phyloP scores from a whole-genome alignment of 164 flowering plant genomes.

The Cinnamomum chago region DNA sequence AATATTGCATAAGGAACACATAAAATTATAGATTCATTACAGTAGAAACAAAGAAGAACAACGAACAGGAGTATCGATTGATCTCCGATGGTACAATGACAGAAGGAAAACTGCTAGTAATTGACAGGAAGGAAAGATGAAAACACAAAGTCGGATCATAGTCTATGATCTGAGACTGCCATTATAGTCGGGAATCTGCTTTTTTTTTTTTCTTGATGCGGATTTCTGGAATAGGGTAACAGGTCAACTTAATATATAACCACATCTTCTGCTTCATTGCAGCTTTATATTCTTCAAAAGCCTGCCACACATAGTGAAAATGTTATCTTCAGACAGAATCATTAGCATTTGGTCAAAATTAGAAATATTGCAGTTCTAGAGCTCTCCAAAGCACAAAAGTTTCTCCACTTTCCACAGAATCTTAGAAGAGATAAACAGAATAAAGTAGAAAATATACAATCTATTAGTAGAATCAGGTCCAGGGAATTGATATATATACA shows the following conservation, averaged over 20 bases:
- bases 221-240: not conserved
- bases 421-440: not conserved
- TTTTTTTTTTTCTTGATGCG: not conserved
- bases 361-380: no score
- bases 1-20: no score
- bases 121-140: not conserved
- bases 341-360: no score
- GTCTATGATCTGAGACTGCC: not conserved
- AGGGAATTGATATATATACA: not conserved
- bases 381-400: no score
- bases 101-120: not conserved
- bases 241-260: not conserved
- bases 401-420: not conserved
- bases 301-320: not conserved
- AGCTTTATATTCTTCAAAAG: not conserved
- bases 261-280: not conserved
- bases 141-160: not conserved
- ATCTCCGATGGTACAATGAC: not conserved
- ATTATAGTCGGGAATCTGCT: not conserved
- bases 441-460: not conserved
- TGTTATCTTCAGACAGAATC: not conserved
- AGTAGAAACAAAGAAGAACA: not conserved
- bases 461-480: not conserved
- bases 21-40: no score
- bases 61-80: not conserved